Conservation (phyloP, 495 filamentous ascomycete species). For the Chaetomium tenue region DNA sequence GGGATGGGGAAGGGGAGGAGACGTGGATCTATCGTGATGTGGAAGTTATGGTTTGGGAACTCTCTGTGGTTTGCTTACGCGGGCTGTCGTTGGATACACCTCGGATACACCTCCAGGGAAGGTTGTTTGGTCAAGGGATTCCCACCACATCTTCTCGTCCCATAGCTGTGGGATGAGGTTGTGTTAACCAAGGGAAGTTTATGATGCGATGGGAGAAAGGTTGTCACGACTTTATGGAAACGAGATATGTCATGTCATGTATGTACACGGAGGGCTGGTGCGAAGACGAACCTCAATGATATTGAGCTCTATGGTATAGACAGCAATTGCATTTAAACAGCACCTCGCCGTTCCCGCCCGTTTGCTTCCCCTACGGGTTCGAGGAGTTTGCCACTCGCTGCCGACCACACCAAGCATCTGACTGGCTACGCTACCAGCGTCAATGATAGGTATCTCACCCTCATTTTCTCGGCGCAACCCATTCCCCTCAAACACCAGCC, state of each 20-base stretch:
- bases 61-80: not conserved
- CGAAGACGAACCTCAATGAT: not conserved
- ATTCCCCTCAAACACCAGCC: not conserved
- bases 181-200: not conserved
- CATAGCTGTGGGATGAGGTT: not conserved
- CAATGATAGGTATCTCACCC: not conserved
- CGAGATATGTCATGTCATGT: not conserved
- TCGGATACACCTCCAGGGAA: too few species aligned
- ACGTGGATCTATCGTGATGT: too few species aligned
- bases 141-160: not conserved
- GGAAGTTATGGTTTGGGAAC: not conserved
- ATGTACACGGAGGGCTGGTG: not conserved
- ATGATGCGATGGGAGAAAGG: not conserved
- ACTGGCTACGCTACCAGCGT: too few species aligned
- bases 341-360: not conserved
- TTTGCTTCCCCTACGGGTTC: not conserved
- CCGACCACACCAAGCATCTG: too few species aligned
- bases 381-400: too few species aligned
- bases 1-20: too few species aligned
- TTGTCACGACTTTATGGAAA: not conserved
- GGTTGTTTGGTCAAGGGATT: not conserved
- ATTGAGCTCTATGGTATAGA: not conserved
- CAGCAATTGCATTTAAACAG: not conserved
- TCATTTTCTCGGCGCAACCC: not conserved
- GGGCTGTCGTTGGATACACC: not conserved